Conservation (phyloP, 2,329 filamentous ascomycete species). For the Elsinoe arachidis region DNA sequence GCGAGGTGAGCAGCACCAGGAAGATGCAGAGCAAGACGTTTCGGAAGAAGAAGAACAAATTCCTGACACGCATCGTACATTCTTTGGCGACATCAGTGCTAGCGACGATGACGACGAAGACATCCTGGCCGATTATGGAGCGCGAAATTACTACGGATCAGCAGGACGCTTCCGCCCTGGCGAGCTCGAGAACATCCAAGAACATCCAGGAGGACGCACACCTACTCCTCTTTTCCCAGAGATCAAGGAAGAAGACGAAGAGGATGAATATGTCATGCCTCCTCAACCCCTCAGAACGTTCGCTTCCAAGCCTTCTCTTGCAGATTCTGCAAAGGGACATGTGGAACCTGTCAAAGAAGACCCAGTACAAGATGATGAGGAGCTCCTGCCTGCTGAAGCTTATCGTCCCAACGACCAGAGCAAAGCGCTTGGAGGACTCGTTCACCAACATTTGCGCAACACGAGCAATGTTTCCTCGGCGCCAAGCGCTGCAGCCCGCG, state of each 20-base stretch:
- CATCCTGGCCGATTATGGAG: conserved; percentile 20
- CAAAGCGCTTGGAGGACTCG: conserved; percentile 48
- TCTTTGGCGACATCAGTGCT: conserved; percentile 31
- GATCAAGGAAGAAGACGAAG: conserved; percentile 25
- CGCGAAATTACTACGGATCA: conserved; percentile 16
- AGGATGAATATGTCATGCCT: conserved; percentile 15
- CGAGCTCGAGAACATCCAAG: conserved; percentile 26
- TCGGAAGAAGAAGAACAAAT: conserved; percentile 11
- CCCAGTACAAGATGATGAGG: conserved; percentile 25
- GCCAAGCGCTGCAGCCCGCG: conserved; percentile 40
- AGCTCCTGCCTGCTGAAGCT: conserved; percentile 11
- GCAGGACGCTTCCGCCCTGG: conserved; percentile 25
- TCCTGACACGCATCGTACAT: conserved; percentile 29
- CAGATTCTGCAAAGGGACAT: conserved; percentile 11
- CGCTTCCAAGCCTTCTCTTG: conserved; percentile 12
- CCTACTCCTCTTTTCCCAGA: conserved; percentile 21
- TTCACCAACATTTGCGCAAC: conserved; percentile 70
- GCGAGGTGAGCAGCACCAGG: conserved; percentile 17
- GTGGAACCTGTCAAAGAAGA: neutral
- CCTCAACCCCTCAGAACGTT: conserved; percentile 10
- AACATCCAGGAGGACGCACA: conserved; percentile 27
- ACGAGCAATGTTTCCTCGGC: conserved; percentile 49
- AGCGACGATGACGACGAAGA: conserved; percentile 34
- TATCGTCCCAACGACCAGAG: conserved; percentile 1
- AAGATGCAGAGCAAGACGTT: neutral